A percentile compares a stretch with the other conserved stretches of the same genome.
phyloP scores from a whole-genome alignment of 768 basidiomycete genomes.

The Chlorophyllum brunneum region DNA sequence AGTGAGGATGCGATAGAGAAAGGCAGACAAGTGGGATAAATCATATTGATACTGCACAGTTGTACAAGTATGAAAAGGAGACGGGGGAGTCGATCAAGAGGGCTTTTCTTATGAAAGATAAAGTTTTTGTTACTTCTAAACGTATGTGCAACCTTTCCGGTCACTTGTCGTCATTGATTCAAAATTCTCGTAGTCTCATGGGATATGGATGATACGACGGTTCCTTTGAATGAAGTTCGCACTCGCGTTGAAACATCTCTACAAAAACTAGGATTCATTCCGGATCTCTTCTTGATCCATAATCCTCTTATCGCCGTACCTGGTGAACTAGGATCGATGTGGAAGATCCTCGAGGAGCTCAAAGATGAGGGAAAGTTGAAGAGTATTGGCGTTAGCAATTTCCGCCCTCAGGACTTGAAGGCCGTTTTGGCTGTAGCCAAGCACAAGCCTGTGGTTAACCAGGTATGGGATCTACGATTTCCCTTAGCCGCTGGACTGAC shows the following conservation, averaged over 20 bases:
- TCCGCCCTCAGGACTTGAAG: conserved; percentile 41
- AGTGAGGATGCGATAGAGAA: conserved; percentile 27
- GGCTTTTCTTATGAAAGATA: conserved; percentile 30
- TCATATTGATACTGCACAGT: conserved; percentile 51
- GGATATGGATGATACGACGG: conserved; percentile 12
- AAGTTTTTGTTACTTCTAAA: conserved; percentile 49
- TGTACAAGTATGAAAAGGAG: conserved; percentile 41
- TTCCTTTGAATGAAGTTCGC: conserved; percentile 31
- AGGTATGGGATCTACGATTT: conserved; percentile 26
- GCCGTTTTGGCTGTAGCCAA: conserved; percentile 38
- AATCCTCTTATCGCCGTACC: conserved; percentile 26
- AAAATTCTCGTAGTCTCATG: background rate
- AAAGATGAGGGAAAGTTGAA: conserved; percentile 36
- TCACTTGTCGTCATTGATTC: background rate
- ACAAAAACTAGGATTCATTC: conserved; percentile 40
- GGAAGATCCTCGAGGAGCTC: conserved; percentile 50
- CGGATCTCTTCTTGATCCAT: conserved; percentile 57
- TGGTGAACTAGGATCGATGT: conserved; percentile 30
- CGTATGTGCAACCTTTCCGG: conserved; percentile 18
- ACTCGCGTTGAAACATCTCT: conserved; percentile 41
- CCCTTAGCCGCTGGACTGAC: background rate
- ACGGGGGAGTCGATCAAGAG: conserved; percentile 34
- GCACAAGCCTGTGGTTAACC: conserved; percentile 51
- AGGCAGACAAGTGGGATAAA: conserved; percentile 39
- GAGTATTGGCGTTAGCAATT: conserved; percentile 53